Evolutionary conservation across 768 basidiomycete species (phyloP).

Genomic region (Lentinus brumalis): DNA sequence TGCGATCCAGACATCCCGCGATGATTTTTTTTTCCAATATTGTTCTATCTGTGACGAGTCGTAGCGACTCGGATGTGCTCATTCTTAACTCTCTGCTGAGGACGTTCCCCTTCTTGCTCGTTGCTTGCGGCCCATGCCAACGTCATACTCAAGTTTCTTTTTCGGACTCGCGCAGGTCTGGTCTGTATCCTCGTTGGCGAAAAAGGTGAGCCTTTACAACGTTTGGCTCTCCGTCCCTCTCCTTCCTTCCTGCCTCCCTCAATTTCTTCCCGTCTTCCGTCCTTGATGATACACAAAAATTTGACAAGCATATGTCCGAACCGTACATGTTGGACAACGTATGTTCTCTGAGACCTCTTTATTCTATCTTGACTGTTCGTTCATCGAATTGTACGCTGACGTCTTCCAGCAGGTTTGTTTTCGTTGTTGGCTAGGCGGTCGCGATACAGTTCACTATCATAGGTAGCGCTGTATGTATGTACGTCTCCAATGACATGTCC

Average conservation of each 20-base stretch:
- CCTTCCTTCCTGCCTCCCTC: not conserved
- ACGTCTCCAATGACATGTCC: too few species aligned
- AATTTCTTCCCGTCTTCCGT: conserved; percentile 17
- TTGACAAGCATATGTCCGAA: conserved; percentile 80
- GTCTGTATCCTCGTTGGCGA: too few species aligned
- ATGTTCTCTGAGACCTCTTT: conserved; percentile 48
- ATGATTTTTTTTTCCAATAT: too few species aligned
- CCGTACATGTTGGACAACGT: conserved; percentile 52
- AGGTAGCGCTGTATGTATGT: too few species aligned
- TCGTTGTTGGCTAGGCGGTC: too few species aligned
- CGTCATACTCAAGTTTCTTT: not conserved
- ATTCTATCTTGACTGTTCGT: not conserved
- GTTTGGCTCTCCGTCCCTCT: not conserved
- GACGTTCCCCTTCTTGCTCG: conserved; percentile 6
- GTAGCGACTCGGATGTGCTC: too few species aligned
- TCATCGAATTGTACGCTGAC: not conserved
- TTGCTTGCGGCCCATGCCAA: not conserved
- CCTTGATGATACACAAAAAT: conserved; percentile 49
- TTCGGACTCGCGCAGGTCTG: not conserved
- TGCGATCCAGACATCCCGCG: conserved; percentile 27
- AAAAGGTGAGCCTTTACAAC: conserved; percentile 10
- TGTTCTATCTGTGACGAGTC: too few species aligned
- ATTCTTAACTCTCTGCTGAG: conserved; percentile 38
- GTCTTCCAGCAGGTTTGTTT: not conserved
- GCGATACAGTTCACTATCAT: too few species aligned